Evolutionary conservation across 23 red algal species (phyloP).

Genomic region (Gracilaria caudata): DNA sequence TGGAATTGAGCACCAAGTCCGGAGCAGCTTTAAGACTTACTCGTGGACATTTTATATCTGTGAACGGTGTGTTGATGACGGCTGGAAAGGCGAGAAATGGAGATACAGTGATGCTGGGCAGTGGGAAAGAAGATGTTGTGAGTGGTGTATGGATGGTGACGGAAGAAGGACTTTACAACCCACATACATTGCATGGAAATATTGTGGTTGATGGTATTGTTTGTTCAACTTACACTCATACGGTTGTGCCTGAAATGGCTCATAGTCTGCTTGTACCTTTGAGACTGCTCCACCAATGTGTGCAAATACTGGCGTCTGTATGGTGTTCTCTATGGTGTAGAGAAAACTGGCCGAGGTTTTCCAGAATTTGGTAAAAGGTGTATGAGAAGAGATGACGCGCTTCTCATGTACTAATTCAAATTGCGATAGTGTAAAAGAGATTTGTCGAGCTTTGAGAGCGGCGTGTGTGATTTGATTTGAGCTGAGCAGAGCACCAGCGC

Average conservation of each 20-base stretch:
- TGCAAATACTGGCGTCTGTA: no score
- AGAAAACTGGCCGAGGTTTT: no score
- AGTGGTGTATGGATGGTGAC: background rate
- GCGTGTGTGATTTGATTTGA: no score
- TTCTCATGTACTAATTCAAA: no score
- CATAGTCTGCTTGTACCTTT: slow-evolving; percentile 45
- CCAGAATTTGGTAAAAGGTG: no score
- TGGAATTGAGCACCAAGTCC: background rate
- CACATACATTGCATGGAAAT: slow-evolving; percentile 62
- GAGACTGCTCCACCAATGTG: no score
- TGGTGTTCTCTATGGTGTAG: no score
- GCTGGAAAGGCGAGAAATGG: slow-evolving; percentile 10
- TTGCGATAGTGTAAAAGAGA: no score
- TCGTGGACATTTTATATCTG: slow-evolving; percentile 53
- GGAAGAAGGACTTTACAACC: slow-evolving; percentile 39
- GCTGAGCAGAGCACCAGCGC: no score
- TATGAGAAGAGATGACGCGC: no score
- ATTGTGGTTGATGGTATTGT: slow-evolving; percentile 45
- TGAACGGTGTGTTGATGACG: background rate
- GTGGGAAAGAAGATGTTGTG: background rate
- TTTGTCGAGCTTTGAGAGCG: no score
- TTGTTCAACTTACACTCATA: slow-evolving; percentile 44
- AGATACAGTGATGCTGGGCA: slow-evolving; percentile 9
- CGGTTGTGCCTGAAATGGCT: background rate
- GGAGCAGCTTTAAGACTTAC: slow-evolving; percentile 18